Percentiles rank a stretch among this genome's conserved stretches.
phyloP scores from a whole-genome alignment of 805 yeast species.

The Nakazawaea wyomingensis region DNA sequence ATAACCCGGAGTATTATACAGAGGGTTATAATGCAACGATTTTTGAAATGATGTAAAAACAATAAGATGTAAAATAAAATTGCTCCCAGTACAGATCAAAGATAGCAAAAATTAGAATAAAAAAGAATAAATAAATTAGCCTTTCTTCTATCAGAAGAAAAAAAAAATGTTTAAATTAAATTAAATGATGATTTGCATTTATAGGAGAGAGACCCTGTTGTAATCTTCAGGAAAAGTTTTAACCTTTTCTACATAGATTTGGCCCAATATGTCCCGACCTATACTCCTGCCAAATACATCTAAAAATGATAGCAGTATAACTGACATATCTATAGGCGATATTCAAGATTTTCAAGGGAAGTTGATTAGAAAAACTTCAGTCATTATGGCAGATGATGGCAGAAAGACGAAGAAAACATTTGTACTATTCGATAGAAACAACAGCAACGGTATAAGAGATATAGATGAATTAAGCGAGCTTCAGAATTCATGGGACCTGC shows the following conservation, averaged over 20 bases:
- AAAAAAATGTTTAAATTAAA: background rate
- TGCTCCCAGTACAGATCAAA: too few relatives aligned
- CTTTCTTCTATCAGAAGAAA: too few relatives aligned
- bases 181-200: background rate
- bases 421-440: conserved; percentile 4
- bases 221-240: too few relatives aligned
- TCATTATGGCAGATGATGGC: conserved; percentile 12
- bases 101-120: too few relatives aligned
- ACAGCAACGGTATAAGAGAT: background rate
- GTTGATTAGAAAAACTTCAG: conserved; percentile 7
- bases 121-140: too few relatives aligned
- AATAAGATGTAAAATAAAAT: too few relatives aligned
- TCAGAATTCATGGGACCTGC: background rate
- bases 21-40: too few relatives aligned
- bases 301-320: background rate
- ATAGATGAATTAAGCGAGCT: background rate
- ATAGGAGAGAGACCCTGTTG: too few relatives aligned
- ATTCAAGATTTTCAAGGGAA: conserved; percentile 7
- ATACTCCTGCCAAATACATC: background rate
- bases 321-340: conserved; percentile 12
- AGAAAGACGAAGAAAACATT: conserved; percentile 7
- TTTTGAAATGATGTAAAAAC: too few relatives aligned
- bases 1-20: too few relatives aligned
- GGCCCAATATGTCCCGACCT: background rate
- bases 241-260: too few relatives aligned